Conservation (phyloP, 2,329 filamentous ascomycete species). For the Davidsoniella eucalypti region DNA sequence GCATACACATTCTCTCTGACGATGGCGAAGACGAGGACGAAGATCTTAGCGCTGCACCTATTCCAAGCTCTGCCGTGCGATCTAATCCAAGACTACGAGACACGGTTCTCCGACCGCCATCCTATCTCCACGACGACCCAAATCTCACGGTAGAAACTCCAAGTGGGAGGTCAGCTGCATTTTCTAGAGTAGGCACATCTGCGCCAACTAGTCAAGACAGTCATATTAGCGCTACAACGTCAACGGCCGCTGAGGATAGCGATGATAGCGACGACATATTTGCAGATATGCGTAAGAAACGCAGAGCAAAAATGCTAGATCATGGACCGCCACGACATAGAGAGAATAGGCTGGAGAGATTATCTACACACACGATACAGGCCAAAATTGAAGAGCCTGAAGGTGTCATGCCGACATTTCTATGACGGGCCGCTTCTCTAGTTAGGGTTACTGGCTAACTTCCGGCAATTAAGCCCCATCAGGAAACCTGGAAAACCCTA, state of each 20-base stretch:
- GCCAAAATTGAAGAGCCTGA: neutral
- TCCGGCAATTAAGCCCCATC: neutral
- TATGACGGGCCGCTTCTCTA: neutral
- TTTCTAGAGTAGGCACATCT: no score
- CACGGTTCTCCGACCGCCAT: neutral
- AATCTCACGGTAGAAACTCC: neutral
- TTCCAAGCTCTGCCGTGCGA: no score
- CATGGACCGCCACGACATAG: neutral
- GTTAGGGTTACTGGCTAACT: neutral
- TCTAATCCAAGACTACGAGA: neutral
- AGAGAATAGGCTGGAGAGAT: neutral
- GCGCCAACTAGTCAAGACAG: neutral
- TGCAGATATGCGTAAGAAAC: constrained; percentile 1
- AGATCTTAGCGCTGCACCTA: constrained; percentile 41
- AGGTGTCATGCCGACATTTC: neutral
- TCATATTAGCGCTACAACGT: neutral
- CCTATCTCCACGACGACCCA: neutral
- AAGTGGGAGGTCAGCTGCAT: constrained; percentile 36
- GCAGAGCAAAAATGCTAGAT: neutral
- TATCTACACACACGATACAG: no score
- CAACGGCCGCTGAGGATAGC: neutral
- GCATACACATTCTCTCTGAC: neutral
- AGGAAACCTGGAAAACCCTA: no score
- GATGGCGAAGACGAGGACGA: constrained; percentile 24
- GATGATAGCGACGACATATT: constrained; percentile 4